A percentile compares a stretch with the other conserved stretches of the same genome.
These are phyloP conservation scores for Trypanosomatidae sp. DNA, from an alignment of 208 protist genomes.

Conservation along the genomic window DNA sequence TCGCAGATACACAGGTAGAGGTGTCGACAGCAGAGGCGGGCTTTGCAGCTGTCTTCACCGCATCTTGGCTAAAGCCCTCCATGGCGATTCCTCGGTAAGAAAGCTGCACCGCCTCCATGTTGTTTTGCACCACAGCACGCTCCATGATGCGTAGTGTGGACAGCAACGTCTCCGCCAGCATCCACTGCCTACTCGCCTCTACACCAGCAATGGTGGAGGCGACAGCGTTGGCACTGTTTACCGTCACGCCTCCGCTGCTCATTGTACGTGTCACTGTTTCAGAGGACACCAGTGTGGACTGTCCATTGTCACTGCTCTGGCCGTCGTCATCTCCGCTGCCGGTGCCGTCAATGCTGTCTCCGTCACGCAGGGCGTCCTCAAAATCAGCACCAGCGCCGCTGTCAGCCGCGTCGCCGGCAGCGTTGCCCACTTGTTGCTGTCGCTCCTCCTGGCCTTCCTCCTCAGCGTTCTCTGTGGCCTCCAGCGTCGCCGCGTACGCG, in stretches of 20 bases:
- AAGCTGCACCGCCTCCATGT: slow-evolving; percentile 83
- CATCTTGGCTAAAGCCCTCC: slow-evolving; percentile 23
- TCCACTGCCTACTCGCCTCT: slow-evolving; percentile 48
- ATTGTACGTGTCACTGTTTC: slow-evolving; percentile 6
- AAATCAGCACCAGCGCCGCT: slow-evolving; percentile 13
- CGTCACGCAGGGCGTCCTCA: slow-evolving; percentile 48
- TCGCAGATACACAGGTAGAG: not conserved
- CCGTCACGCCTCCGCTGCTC: not conserved
- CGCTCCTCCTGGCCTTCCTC: slow-evolving; percentile 26
- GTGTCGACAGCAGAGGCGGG: not conserved
- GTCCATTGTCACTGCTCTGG: slow-evolving; percentile 37
- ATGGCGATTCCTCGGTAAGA: slow-evolving; percentile 82
- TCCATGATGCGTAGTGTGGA: slow-evolving; percentile 89
- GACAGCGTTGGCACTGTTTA: not conserved
- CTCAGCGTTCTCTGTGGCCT: slow-evolving; percentile 54
- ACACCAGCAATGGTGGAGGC: slow-evolving; percentile 1
- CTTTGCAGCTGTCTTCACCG: not conserved
- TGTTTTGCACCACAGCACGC: slow-evolving; percentile 91
- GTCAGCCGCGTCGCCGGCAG: slow-evolving; percentile 9
- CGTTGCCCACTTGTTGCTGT: slow-evolving; percentile 2
- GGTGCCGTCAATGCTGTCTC: slow-evolving; percentile 35
- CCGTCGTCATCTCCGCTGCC: slow-evolving; percentile 19
- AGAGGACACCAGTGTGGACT: slow-evolving; percentile 32
- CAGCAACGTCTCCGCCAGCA: slow-evolving; percentile 78
- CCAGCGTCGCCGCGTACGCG: slow-evolving; percentile 48